phyloP scores from a whole-genome alignment of 148 eudicot species.

The Cornus controversa region DNA sequence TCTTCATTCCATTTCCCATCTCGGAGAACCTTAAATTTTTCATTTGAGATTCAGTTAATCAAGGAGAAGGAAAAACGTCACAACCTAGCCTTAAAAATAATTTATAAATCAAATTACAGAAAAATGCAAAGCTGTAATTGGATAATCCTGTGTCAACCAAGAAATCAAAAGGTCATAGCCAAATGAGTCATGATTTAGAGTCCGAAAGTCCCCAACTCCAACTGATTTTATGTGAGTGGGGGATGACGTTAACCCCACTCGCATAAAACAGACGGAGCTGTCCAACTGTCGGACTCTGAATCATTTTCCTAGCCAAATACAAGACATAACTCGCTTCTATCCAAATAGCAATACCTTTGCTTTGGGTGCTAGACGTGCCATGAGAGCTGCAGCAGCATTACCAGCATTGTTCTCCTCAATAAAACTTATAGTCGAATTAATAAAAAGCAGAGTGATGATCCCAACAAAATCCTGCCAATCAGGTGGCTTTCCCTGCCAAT shows the following conservation, averaged over 20 bases:
- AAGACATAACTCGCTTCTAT: neutral
- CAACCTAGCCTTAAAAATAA: neutral
- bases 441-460: constrained; percentile 40
- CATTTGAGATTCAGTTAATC: neutral
- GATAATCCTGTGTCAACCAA: neutral
- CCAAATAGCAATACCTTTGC: constrained; percentile 30
- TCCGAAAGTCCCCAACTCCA: too few relatives aligned
- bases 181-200: too few relatives aligned
- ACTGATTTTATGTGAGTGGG: too few relatives aligned
- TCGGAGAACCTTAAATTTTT: constrained; percentile 41
- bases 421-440: constrained; percentile 50
- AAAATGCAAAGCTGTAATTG: neutral
- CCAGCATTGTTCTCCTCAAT: constrained; percentile 52
- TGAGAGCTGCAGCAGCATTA: constrained; percentile 47
- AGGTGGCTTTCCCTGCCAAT: constrained; percentile 43
- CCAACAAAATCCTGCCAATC: constrained; percentile 60
- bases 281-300: too few relatives aligned
- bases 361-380: constrained; percentile 49
- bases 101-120: neutral
- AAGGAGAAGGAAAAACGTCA: neutral
- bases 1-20: constrained; percentile 53
- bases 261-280: too few relatives aligned
- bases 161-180: neutral
- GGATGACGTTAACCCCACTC: too few relatives aligned
- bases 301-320: neutral